These are phyloP conservation scores for Mycena floridula DNA, from an alignment of 768 basidiomycete genomes.

Conservation along the genomic window DNA sequence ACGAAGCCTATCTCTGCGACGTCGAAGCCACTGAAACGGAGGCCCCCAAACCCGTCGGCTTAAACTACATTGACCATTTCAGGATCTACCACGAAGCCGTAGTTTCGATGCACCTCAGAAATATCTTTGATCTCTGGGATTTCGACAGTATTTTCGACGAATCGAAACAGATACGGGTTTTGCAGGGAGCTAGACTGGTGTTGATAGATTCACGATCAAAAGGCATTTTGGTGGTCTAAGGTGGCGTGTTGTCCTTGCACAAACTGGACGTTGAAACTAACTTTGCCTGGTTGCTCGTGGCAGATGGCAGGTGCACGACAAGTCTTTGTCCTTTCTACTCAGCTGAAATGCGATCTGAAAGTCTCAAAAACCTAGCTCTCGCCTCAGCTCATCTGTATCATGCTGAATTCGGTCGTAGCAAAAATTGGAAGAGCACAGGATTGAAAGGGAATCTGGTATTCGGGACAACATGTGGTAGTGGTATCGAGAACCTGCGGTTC, in stretches of 20 bases:
- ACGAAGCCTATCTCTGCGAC: slow-evolving; percentile 21
- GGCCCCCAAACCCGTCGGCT: too few species aligned
- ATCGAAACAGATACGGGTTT: slow-evolving; percentile 23
- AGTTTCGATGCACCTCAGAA: slow-evolving; percentile 42
- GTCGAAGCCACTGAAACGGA: slow-evolving; percentile 9
- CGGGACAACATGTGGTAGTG: neutral
- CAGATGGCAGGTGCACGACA: neutral
- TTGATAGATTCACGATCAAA: slow-evolving; percentile 41
- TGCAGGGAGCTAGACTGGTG: slow-evolving; percentile 42
- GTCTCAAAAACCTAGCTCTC: neutral
- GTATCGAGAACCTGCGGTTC: neutral
- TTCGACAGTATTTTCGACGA: slow-evolving; percentile 17
- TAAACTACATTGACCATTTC: slow-evolving; percentile 37
- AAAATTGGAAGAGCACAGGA: neutral
- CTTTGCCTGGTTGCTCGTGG: neutral
- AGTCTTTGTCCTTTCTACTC: neutral
- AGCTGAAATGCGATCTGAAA: neutral
- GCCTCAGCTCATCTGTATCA: neutral
- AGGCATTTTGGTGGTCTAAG: slow-evolving; percentile 40
- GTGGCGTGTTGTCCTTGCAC: too few species aligned
- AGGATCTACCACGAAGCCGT: slow-evolving; percentile 53
- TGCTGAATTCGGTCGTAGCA: neutral
- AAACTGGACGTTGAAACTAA: slow-evolving; percentile 22
- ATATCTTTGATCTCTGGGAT: slow-evolving; percentile 44
- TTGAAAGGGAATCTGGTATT: neutral